These are phyloP conservation scores for Musa beccarii DNA, from an alignment of 176 grass and related monocot species.

Conservation along the genomic window DNA sequence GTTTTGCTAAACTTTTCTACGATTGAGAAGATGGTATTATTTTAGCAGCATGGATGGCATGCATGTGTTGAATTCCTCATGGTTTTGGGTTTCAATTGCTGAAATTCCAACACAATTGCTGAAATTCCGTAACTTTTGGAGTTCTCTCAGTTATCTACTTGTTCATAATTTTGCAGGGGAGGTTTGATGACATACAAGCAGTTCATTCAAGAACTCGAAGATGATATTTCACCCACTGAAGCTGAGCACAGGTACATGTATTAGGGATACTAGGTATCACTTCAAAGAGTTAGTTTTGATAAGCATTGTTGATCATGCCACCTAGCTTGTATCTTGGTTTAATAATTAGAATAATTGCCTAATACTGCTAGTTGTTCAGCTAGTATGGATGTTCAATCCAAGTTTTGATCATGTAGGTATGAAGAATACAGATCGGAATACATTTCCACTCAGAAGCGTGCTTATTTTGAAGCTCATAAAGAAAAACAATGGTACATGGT, in stretches of 20 bases:
- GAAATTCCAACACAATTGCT: too few relatives aligned
- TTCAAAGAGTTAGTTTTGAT: neutral
- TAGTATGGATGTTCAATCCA: neutral
- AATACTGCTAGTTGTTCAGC: neutral
- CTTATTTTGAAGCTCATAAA: slow-evolving; percentile 94
- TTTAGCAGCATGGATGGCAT: too few relatives aligned
- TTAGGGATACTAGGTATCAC: too few relatives aligned
- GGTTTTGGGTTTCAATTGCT: too few relatives aligned
- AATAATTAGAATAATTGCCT: neutral
- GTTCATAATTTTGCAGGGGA: slow-evolving; percentile 38
- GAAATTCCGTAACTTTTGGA: too few relatives aligned
- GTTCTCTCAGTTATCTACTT: too few relatives aligned
- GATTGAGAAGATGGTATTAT: too few relatives aligned
- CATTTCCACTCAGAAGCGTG: slow-evolving; percentile 91
- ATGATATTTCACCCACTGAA: slow-evolving; percentile 93
- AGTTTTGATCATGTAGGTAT: slow-evolving; percentile 46
- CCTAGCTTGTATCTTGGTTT: neutral
- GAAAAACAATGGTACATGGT: slow-evolving; percentile 75
- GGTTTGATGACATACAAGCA: slow-evolving; percentile 98
- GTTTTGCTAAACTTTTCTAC: too few relatives aligned
- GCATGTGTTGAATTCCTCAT: too few relatives aligned
- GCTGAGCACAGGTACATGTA: slow-evolving; percentile 64
- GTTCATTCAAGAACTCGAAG: slow-evolving; percentile 98
- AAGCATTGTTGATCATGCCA: too few relatives aligned
- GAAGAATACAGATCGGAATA: slow-evolving; percentile 92